Conservation (phyloP, 169 alveolate genomes). For the Plasmodium fragile region DNA sequence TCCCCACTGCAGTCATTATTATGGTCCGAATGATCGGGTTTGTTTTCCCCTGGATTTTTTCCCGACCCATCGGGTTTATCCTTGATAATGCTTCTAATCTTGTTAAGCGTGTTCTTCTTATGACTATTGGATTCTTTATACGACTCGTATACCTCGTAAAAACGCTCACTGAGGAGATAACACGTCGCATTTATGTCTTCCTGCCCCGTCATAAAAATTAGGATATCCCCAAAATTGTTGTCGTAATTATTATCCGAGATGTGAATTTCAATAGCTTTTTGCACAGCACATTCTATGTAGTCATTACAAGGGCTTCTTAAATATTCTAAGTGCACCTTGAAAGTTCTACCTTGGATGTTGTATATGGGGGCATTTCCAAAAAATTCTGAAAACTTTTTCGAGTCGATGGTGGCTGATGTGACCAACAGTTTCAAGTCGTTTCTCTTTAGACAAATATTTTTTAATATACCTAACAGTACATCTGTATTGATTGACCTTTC, state of each 20-base stretch:
- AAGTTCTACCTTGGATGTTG: slow-evolving; percentile 99
- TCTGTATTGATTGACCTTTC: slow-evolving; percentile 99
- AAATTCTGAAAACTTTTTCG: slow-evolving; percentile 96
- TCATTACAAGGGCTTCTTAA: slow-evolving; percentile 95
- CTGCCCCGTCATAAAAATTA: slow-evolving; percentile 99
- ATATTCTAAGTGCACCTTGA: slow-evolving; percentile 96
- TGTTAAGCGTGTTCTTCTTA: slow-evolving; percentile 64
- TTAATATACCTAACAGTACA: slow-evolving; percentile 98
- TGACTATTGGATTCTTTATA: slow-evolving; percentile 68
- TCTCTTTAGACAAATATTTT: slow-evolving; percentile 95
- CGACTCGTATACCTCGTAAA: slow-evolving; percentile 81
- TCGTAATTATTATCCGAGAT: slow-evolving; percentile 80
- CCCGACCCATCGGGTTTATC: not conserved
- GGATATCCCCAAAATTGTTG: slow-evolving; percentile 93
- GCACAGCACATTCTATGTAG: slow-evolving; percentile 99
- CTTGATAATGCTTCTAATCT: slow-evolving; percentile 32
- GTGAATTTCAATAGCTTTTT: slow-evolving; percentile 98
- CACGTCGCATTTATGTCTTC: slow-evolving; percentile 99
- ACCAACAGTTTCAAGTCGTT: slow-evolving; percentile 97
- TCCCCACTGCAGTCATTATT: slow-evolving; percentile 10
- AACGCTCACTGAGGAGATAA: slow-evolving; percentile 93
- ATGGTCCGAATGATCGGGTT: not conserved
- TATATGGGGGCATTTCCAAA: slow-evolving; percentile 99
- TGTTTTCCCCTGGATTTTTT: not conserved
- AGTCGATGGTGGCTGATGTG: slow-evolving; percentile 99